Percentiles rank a stretch among this genome's conserved stretches.
Conservation (phyloP, 148 eudicot genomes). For the Cornus kousa region DNA sequence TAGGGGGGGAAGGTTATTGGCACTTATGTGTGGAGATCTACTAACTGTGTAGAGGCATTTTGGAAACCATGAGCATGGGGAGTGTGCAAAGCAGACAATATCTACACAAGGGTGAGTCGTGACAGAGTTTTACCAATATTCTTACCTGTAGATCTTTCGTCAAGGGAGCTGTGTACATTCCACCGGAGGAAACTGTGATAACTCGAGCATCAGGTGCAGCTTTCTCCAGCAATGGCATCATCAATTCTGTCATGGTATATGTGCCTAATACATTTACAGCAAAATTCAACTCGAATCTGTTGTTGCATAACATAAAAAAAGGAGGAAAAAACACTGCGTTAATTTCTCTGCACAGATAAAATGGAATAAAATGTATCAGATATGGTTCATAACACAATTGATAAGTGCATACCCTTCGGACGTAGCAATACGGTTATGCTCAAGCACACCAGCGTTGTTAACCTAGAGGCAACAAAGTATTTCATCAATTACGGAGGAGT, state of each 20-base stretch:
- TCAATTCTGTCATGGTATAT: constrained; percentile 62
- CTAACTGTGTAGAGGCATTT: no score
- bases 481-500: constrained; percentile 4
- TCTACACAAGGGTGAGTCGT: no score
- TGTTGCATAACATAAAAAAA: neutral
- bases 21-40: no score
- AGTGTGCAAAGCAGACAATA: no score
- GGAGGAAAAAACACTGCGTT: neutral
- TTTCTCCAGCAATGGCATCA: constrained; percentile 82
- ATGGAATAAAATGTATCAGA: neutral
- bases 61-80: no score
- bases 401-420: constrained; percentile 65
- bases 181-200: constrained; percentile 88
- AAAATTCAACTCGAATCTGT: constrained; percentile 84
- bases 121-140: neutral
- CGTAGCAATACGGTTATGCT: constrained; percentile 49
- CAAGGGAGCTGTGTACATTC: constrained; percentile 84
- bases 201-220: constrained; percentile 93
- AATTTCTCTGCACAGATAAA: constrained; percentile 11
- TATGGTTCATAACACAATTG: constrained; percentile 1
- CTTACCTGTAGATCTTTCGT: constrained; percentile 77
- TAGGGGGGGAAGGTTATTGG: no score
- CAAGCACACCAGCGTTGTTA: constrained; percentile 89
- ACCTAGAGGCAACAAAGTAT: constrained; percentile 44
- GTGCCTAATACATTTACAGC: constrained; percentile 92